Percentiles rank a stretch among this genome's conserved stretches.
Conservation (phyloP, 495 filamentous ascomycete species). For the Thermochaetoides thermophila region DNA sequence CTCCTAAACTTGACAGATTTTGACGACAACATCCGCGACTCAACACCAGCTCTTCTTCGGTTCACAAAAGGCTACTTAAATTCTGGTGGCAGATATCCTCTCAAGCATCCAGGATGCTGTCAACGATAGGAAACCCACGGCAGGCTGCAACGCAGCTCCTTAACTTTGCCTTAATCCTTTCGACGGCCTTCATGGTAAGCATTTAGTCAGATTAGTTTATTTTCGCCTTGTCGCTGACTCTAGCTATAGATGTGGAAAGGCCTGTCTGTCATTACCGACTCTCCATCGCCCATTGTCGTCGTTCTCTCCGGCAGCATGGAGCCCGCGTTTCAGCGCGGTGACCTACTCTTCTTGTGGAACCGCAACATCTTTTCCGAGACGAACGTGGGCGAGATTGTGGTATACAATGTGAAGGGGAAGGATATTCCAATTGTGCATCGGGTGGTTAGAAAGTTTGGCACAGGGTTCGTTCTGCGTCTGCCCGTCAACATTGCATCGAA, state of each 20-base stretch:
- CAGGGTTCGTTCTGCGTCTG: constrained; percentile 29
- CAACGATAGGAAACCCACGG: constrained; percentile 57
- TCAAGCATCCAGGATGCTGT: constrained; percentile 44
- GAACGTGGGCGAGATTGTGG: constrained; percentile 75
- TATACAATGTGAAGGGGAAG: constrained; percentile 85
- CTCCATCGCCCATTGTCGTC: constrained; percentile 86
- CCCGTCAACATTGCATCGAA: not conserved
- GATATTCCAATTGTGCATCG: constrained; percentile 92
- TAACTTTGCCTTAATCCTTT: constrained; percentile 89
- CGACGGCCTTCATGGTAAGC: constrained; percentile 87
- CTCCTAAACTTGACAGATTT: not conserved
- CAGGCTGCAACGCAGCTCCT: constrained; percentile 79
- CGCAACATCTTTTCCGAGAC: constrained; percentile 52
- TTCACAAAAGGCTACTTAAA: too few relatives aligned
- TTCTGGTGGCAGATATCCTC: not conserved
- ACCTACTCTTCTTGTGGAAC: constrained; percentile 91
- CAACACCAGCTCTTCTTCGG: not conserved
- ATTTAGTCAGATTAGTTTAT: too few relatives aligned
- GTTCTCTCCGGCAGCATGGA: constrained; percentile 94
- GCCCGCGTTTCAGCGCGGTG: constrained; percentile 89
- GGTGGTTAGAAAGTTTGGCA: constrained; percentile 57
- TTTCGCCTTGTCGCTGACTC: too few relatives aligned
- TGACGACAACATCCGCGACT: constrained; percentile 1
- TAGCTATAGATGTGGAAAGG: constrained; percentile 68
- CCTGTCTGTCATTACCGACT: constrained; percentile 71